phyloP scores from a whole-genome alignment of 1,284 basidiomycete genomes.

The Cutaneotrichosporon dermatis region DNA sequence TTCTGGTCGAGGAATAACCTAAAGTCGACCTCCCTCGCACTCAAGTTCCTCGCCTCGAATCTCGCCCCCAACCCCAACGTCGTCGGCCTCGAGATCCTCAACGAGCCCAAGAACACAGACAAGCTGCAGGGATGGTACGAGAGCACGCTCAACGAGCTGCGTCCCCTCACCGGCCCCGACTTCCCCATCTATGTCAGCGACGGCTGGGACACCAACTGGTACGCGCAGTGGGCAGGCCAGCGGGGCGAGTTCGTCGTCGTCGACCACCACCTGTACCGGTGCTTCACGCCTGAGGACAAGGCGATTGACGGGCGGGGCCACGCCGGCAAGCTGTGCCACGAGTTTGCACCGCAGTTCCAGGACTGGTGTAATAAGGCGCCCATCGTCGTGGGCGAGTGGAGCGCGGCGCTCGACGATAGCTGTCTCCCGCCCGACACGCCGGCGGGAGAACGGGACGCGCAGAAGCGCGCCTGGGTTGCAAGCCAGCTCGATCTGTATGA shows the following conservation, averaged over 20 bases:
- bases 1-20: conserved; percentile 54
- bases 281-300: conserved; percentile 56
- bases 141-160: conserved; percentile 58
- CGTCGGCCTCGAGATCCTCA: conserved; percentile 75
- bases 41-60: conserved; percentile 51
- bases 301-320: conserved; percentile 59
- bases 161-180: conserved; percentile 53
- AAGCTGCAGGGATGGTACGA: conserved; percentile 64
- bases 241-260: conserved; percentile 57
- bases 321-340: conserved; percentile 43
- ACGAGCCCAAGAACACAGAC: conserved; percentile 65
- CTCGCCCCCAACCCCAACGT: conserved; percentile 59
- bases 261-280: conserved; percentile 83
- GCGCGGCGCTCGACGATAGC: conserved; percentile 66
- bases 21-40: conserved; percentile 55
- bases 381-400: conserved; percentile 80
- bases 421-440: conserved; percentile 55
- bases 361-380: conserved; percentile 33
- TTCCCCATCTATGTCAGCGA: conserved; percentile 72
- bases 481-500: conserved; percentile 70
- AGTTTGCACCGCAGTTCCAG: conserved; percentile 24
- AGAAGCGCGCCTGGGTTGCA: conserved; percentile 56
- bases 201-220: conserved; percentile 69
- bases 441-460: conserved; percentile 53
- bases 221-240: conserved; percentile 56